Evolutionary conservation across 306 rosid genomes (phyloP).

Genomic region (Pterocarpus macrocarpus): DNA sequence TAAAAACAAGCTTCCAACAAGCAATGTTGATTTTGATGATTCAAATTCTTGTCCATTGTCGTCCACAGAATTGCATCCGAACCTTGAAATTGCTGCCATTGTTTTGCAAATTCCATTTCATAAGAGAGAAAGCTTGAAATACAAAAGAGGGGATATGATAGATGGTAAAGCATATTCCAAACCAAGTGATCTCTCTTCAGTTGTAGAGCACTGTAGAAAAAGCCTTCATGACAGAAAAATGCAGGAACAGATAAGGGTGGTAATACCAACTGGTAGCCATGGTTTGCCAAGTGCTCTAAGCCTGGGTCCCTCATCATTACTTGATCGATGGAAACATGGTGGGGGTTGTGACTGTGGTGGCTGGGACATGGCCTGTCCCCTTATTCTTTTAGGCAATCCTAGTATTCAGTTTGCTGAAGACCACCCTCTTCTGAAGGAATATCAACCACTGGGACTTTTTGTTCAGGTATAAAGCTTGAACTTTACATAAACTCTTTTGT

Average conservation of each 20-base stretch:
- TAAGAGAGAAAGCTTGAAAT: slow-evolving; percentile 70
- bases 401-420: slow-evolving; percentile 54
- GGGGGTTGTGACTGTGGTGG: slow-evolving; percentile 99
- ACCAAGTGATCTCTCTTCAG: slow-evolving; percentile 49
- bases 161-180: slow-evolving; percentile 47
- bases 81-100: slow-evolving; percentile 79
- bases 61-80: slow-evolving; percentile 59
- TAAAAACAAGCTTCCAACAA: slow-evolving; percentile 49
- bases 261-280: slow-evolving; percentile 80
- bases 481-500: slow-evolving; percentile 17
- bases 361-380: slow-evolving; percentile 98
- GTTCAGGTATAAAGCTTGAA: slow-evolving; percentile 65
- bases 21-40: slow-evolving; percentile 47
- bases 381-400: slow-evolving; percentile 73
- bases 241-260: slow-evolving; percentile 71
- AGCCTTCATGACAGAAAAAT: slow-evolving; percentile 37
- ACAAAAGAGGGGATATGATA: slow-evolving; percentile 53
- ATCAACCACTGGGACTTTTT: slow-evolving; percentile 68
- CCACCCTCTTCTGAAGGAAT: slow-evolving; percentile 53
- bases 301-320: slow-evolving; percentile 76
- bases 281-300: slow-evolving; percentile 67
- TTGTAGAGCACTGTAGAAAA: slow-evolving; percentile 50
- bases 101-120: slow-evolving; percentile 72
- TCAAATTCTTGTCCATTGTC: slow-evolving; percentile 57
- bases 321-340: slow-evolving; percentile 86